Conservation (phyloP, 192 early-diverging fungal genomes). For the Rhizoclosmatium sp. region DNA sequence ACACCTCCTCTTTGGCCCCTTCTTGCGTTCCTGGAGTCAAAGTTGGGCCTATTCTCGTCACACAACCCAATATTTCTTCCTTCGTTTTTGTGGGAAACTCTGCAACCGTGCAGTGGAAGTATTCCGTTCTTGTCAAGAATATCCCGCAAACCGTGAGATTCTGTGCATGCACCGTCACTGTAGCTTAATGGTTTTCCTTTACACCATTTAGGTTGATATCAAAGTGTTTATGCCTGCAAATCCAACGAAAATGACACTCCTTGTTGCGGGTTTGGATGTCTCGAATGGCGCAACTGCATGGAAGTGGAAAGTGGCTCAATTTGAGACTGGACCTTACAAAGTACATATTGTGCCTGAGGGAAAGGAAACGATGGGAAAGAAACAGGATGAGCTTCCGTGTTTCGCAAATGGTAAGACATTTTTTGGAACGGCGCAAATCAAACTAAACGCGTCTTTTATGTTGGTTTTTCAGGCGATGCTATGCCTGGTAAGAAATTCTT, state of each 20-base stretch:
- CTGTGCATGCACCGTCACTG: too few relatives aligned
- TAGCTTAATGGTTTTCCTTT: neutral
- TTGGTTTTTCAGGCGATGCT: neutral
- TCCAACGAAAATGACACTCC: neutral
- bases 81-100: constrained; percentile 13
- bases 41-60: constrained; percentile 7
- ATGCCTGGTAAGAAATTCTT: neutral
- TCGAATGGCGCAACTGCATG: constrained; percentile 26
- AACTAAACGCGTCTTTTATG: too few relatives aligned
- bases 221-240: neutral
- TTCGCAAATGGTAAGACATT: constrained; percentile 8
- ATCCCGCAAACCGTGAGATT: neutral
- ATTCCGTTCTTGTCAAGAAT: constrained; percentile 11
- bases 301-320: constrained; percentile 18
- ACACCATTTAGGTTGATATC: constrained; percentile 19
- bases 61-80: constrained; percentile 15
- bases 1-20: neutral
- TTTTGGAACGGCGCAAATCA: too few relatives aligned
- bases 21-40: constrained; percentile 15
- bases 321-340: constrained; percentile 9
- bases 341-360: constrained; percentile 25
- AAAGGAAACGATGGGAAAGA: constrained; percentile 24
- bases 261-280: constrained; percentile 21
- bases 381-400: constrained; percentile 20
- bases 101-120: constrained; percentile 8